These are phyloP conservation scores for Xylaria arbuscula DNA, from an alignment of 2,329 filamentous ascomycete genomes.

Conservation along the genomic window DNA sequence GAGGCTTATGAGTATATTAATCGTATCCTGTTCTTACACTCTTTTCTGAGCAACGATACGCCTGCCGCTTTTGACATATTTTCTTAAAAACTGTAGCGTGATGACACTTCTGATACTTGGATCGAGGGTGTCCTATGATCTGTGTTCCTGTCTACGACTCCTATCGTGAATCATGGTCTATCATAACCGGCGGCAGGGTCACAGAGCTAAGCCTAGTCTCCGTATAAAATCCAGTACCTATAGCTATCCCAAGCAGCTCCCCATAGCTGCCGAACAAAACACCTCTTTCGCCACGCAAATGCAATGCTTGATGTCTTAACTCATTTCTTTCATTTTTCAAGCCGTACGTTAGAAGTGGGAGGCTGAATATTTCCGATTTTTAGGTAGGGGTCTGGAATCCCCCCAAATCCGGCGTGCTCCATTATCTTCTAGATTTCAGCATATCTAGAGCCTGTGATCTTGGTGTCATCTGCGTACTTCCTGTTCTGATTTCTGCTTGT, in stretches of 20 bases:
- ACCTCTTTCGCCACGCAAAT: conserved; percentile 51
- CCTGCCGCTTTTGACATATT: background rate
- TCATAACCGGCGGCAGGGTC: conserved; percentile 9
- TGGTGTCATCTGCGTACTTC: conserved; percentile 38
- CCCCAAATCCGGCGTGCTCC: background rate
- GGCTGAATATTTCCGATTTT: too few relatives aligned
- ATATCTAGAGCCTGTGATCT: conserved; percentile 34
- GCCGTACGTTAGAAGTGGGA: too few relatives aligned
- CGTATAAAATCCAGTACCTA: conserved; percentile 28
- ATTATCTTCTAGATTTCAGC: conserved; percentile 42
- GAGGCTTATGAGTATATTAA: background rate
- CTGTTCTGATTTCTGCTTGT: conserved; percentile 47
- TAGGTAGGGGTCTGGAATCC: too few relatives aligned
- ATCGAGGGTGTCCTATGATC: conserved; percentile 18
- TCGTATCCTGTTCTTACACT: background rate
- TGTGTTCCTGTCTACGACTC: conserved; percentile 27
- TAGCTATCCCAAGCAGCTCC: conserved; percentile 30
- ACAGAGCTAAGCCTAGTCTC: conserved; percentile 26
- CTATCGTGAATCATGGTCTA: conserved; percentile 17
- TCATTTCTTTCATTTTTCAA: background rate
- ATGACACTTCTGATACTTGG: conserved; percentile 1
- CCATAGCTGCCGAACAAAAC: conserved; percentile 41
- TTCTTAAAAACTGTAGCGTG: background rate
- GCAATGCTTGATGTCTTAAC: conserved; percentile 37
- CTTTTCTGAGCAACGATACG: background rate